phyloP scores from a whole-genome alignment of 2,329 filamentous ascomycete genomes.

The Colletotrichum sp. region DNA sequence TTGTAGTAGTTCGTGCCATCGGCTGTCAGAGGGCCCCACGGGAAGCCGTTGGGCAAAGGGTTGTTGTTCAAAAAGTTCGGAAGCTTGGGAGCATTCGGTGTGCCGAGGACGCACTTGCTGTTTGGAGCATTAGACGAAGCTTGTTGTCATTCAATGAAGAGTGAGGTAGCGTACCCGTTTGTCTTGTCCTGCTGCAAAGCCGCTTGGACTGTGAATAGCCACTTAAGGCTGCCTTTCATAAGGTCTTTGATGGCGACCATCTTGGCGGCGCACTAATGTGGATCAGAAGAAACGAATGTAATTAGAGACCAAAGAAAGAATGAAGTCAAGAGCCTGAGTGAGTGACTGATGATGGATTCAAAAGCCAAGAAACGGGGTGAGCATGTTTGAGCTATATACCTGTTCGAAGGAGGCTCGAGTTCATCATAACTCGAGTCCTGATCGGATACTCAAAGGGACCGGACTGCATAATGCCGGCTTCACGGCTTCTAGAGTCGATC shows the following conservation, averaged over 20 bases:
- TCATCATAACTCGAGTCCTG: neutral
- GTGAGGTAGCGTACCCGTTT: constrained; percentile 37
- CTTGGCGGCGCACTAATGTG: constrained; percentile 7
- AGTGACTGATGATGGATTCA: neutral
- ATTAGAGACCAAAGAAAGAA: neutral
- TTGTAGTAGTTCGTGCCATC: constrained; percentile 54
- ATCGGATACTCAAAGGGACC: neutral
- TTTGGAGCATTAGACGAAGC: constrained; percentile 2
- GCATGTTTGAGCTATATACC: constrained; percentile 16
- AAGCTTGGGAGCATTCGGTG: constrained; percentile 38
- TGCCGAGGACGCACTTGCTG: constrained; percentile 46
- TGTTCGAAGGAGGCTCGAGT: neutral
- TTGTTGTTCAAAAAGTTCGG: constrained; percentile 53
- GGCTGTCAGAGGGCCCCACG: constrained; percentile 54
- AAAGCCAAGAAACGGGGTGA: neutral
- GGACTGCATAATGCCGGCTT: neutral
- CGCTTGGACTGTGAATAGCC: constrained; percentile 23
- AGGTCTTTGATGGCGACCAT: constrained; percentile 28
- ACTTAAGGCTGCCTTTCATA: constrained; percentile 11
- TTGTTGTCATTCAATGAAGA: neutral
- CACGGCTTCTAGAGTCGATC: neutral
- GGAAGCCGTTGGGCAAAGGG: constrained; percentile 51
- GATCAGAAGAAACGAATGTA: neutral
- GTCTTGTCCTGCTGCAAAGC: constrained; percentile 37
- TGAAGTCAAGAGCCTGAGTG: neutral